Evolutionary conservation across 352 stramenopile genomes (phyloP).

Genomic region (Phytophthora megakarya): DNA sequence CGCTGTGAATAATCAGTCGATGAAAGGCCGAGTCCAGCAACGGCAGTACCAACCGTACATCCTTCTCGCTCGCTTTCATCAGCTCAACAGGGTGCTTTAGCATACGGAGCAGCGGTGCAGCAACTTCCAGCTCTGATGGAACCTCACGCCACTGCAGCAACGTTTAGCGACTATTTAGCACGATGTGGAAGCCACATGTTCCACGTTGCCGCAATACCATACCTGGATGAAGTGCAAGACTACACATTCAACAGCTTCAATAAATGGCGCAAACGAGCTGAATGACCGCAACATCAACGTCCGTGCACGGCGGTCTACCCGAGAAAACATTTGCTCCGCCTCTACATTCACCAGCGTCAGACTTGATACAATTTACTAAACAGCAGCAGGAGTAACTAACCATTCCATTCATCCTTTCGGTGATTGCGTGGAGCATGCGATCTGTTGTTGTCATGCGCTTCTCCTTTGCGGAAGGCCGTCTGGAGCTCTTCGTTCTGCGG

Average conservation of each 20-base stretch:
- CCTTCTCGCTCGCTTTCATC: slow-evolving; percentile 58
- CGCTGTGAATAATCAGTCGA: slow-evolving; percentile 84
- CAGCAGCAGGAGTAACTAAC: slow-evolving; percentile 35
- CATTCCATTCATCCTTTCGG: slow-evolving; percentile 76
- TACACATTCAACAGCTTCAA: slow-evolving; percentile 80
- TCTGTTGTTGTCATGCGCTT: slow-evolving; percentile 35
- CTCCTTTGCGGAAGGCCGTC: slow-evolving; percentile 71
- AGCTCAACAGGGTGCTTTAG: slow-evolving; percentile 73
- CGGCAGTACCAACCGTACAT: slow-evolving; percentile 72
- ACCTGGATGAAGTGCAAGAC: slow-evolving; percentile 86
- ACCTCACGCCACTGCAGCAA: slow-evolving; percentile 71
- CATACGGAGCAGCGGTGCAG: slow-evolving; percentile 55
- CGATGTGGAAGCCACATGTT: background rate
- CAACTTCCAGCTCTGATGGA: slow-evolving; percentile 74
- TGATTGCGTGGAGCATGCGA: slow-evolving; percentile 47
- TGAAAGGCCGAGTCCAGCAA: slow-evolving; percentile 86
- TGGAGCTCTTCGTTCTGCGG: slow-evolving; percentile 78
- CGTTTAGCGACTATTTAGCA: slow-evolving; percentile 2
- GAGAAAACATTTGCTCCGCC: slow-evolving; percentile 80
- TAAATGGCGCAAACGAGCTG: slow-evolving; percentile 65
- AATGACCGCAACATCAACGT: slow-evolving; percentile 76
- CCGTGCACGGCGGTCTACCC: slow-evolving; percentile 72
- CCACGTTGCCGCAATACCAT: background rate
- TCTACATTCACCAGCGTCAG: slow-evolving; percentile 34
- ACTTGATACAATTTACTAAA: background rate